Percentiles rank a stretch among this genome's conserved stretches.
These are phyloP conservation scores for Neolecta irregularis DNA, from an alignment of 1,139 yeast genomes.

Conservation along the genomic window DNA sequence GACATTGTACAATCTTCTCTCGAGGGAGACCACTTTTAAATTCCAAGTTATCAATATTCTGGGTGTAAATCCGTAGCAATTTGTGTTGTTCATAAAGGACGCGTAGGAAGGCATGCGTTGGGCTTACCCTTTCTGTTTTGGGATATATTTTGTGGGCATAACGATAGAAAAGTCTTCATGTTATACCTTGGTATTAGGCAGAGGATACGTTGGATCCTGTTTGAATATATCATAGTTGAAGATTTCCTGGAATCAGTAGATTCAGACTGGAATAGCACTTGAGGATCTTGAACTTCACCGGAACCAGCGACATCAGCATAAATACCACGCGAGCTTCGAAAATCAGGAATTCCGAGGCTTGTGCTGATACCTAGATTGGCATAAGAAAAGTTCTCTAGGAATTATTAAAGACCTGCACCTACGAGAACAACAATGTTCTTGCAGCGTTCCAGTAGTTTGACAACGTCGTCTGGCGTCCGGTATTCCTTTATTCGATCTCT, in stretches of 20 bases:
- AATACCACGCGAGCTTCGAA: conserved; percentile 78
- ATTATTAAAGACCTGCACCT: conserved; percentile 54
- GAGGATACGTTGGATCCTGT: conserved; percentile 44
- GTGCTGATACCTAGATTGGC: conserved; percentile 44
- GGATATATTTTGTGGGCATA: conserved; percentile 84
- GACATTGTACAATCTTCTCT: conserved; percentile 77
- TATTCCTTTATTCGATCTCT: conserved; percentile 40
- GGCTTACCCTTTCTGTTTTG: conserved; percentile 39
- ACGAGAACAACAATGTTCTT: conserved; percentile 62
- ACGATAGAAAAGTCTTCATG: conserved; percentile 46
- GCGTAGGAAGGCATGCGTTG: conserved; percentile 72
- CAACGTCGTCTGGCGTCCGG: conserved; percentile 45
- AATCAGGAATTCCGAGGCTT: conserved; percentile 85
- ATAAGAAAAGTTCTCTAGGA: not conserved
- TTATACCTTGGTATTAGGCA: not conserved
- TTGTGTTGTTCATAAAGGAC: conserved; percentile 63
- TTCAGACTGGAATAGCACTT: not conserved
- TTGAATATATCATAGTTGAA: conserved; percentile 63
- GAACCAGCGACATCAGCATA: conserved; percentile 65
- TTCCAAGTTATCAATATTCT: conserved; percentile 86
- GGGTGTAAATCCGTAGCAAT: conserved; percentile 77
- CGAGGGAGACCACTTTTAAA: conserved; percentile 60
- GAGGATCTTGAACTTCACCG: conserved; percentile 54
- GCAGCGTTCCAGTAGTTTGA: conserved; percentile 38
- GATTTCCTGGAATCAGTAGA: conserved; percentile 35